Percentiles rank a stretch among this genome's conserved stretches.
These are phyloP conservation scores for Naganishia kalamii DNA, from an alignment of 768 basidiomycete species.

Conservation along the genomic window DNA sequence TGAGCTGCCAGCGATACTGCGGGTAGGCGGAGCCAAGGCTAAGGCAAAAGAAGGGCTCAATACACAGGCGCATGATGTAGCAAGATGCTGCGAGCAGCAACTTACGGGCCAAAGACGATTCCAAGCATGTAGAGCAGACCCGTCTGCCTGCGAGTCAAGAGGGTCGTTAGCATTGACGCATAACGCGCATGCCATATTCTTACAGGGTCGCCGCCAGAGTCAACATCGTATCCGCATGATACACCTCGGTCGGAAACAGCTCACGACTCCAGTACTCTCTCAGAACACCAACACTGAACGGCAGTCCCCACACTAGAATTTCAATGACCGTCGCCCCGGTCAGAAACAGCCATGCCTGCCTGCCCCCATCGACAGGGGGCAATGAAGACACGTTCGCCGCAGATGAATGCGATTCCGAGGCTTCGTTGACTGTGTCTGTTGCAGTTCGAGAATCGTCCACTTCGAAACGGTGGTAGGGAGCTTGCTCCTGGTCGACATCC, in stretches of 20 bases:
- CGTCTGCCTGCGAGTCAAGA: slow-evolving; percentile 24
- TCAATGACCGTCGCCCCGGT: slow-evolving; percentile 36
- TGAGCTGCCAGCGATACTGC: slow-evolving; percentile 22
- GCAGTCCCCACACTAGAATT: slow-evolving; percentile 37
- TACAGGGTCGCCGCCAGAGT: slow-evolving; percentile 37
- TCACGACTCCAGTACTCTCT: slow-evolving; percentile 37
- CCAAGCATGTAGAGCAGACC: slow-evolving; percentile 35
- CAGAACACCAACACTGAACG: slow-evolving; percentile 40
- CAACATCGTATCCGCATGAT: slow-evolving; percentile 26
- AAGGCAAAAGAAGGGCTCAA: neutral
- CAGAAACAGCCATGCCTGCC: slow-evolving; percentile 37
- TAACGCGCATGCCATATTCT: neutral
- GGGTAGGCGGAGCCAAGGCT: slow-evolving; percentile 24
- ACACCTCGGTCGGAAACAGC: slow-evolving; percentile 31
- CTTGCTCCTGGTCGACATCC: neutral
- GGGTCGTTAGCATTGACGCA: neutral
- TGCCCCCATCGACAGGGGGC: slow-evolving; percentile 30
- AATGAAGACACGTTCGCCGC: slow-evolving; percentile 14
- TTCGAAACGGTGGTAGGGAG: neutral
- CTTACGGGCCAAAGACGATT: slow-evolving; percentile 36
- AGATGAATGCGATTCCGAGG: neutral
- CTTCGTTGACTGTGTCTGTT: neutral
- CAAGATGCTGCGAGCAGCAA: slow-evolving; percentile 6
- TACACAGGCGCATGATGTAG: neutral
- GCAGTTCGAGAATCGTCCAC: slow-evolving; percentile 4